Base-by-base conservation (phyloP, 192 early-diverging fungal genomes). In the Linnemannia zychae region DNA sequence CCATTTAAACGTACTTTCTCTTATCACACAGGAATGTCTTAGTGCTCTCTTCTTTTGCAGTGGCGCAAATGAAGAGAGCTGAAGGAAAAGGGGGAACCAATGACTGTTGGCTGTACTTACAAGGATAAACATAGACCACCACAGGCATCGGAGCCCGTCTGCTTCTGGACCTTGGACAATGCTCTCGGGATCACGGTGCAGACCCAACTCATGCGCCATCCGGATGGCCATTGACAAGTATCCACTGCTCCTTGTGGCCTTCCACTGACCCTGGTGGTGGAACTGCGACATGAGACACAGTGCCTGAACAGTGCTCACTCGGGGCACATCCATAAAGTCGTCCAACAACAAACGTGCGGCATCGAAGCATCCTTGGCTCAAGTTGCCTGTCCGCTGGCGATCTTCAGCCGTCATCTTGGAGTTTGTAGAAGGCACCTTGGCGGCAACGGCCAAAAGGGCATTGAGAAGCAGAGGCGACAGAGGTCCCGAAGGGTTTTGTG, bases 161-260 rank as follows among this genome's bases (percentile, higher is more conserved):
- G 78, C 83, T 22, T 78, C 82, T 2, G 82, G 77, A 0, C 82
- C 82, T 66, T 46, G 71, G 48, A 74, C 74, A 17, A 85, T 80
- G 65, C 44, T 79, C 49, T 85, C 83, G 16, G 83, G 83, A 52
- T 85, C 83, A 22, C 85, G 80, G 68, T 89, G 69, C 31, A 89
- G 81, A 34, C 85, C 85, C 22, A 89, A 70, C 67, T 80, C 80
- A 34, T 89, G 88, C 20, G 88, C 88, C 88, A 89, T 89, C 17
- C 81, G 79, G 60, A 89, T 87, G 24, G 88, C 88, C 75, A 84
- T 80, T 36, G 84, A 87, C 53, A 79, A 77, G 69, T 87, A 89
- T 34, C 78, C 72, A 49, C 86, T 86, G 49, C 81, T 77, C 4
- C 88, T 77, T 7, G 85, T 87, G 24, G 88, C 85, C 37, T 83